A percentile compares a stretch with the other conserved stretches of the same genome.
Conservation (phyloP, 495 filamentous ascomycete genomes). For the Xylaria bambusicola region DNA sequence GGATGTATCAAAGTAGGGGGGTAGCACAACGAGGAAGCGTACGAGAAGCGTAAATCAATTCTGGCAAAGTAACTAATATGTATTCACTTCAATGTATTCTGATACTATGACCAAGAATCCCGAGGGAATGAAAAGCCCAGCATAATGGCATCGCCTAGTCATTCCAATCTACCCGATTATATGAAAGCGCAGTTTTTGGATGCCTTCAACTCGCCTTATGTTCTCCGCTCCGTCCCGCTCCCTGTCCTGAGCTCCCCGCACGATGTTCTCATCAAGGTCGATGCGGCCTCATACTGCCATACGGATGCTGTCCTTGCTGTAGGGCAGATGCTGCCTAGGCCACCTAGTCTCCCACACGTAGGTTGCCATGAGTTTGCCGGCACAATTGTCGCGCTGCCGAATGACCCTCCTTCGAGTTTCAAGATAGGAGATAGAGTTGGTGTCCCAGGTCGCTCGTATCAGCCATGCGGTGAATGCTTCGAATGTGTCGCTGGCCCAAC, state of each 20-base stretch:
- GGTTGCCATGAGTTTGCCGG: slow-evolving; percentile 36
- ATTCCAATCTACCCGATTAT: slow-evolving; percentile 16
- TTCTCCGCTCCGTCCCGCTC: slow-evolving; percentile 26
- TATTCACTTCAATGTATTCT: too few species aligned
- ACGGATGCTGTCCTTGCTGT: slow-evolving; percentile 39
- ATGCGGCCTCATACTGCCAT: slow-evolving; percentile 44
- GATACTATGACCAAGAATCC: too few species aligned
- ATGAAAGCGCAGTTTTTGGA: slow-evolving; percentile 44
- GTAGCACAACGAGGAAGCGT: too few species aligned
- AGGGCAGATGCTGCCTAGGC: slow-evolving; percentile 35
- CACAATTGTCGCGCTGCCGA: slow-evolving; percentile 22
- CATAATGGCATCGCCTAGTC: not conserved
- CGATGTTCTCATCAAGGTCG: slow-evolving; percentile 40
- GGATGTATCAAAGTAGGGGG: too few species aligned
- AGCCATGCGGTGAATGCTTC: slow-evolving; percentile 41
- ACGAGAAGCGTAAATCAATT: too few species aligned
- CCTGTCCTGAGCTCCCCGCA: slow-evolving; percentile 28
- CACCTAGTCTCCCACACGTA: slow-evolving; percentile 29
- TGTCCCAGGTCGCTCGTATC: slow-evolving; percentile 39
- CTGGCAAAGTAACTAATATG: too few species aligned
- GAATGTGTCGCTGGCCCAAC: slow-evolving; percentile 31
- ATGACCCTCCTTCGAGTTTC: slow-evolving; percentile 15
- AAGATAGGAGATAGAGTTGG: slow-evolving; percentile 35
- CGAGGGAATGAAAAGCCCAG: not conserved
- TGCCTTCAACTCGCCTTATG: slow-evolving; percentile 38